phyloP scores from a whole-genome alignment of 495 filamentous ascomycete genomes.

The Hyaloscypha variabilis region DNA sequence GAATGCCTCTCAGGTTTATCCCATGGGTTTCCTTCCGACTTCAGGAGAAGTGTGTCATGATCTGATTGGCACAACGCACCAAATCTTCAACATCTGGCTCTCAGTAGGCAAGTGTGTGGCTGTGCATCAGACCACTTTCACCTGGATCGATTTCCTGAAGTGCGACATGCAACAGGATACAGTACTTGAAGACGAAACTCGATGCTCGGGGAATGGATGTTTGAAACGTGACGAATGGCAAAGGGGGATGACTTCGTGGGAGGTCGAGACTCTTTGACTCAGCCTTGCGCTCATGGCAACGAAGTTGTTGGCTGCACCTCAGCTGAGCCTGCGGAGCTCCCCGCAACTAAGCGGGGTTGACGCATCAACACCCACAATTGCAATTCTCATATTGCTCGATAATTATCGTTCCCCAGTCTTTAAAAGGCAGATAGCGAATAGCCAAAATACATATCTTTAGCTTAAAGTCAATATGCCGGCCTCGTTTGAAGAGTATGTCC shows the following conservation, averaged over 20 bases:
- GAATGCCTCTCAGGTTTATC: no score
- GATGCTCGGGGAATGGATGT: constrained; percentile 6
- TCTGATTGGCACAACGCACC: no score
- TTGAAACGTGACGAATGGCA: constrained; percentile 6
- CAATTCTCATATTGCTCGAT: no score
- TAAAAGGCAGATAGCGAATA: constrained; percentile 16
- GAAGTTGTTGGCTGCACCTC: no score
- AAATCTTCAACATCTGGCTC: constrained; percentile 3
- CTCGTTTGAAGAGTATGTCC: constrained; percentile 22
- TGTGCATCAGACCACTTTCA: constrained; percentile 8
- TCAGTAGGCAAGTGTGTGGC: constrained; percentile 5
- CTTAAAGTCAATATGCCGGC: constrained; percentile 18
- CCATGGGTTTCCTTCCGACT: no score
- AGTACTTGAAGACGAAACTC: constrained; percentile 10
- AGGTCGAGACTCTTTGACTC: no score
- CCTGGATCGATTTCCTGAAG: constrained; percentile 11
- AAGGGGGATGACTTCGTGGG: no score
- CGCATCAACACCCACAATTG: background rate
- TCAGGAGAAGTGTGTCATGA: no score
- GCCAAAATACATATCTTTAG: constrained; percentile 25
- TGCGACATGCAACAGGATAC: constrained; percentile 5
- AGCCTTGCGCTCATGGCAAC: no score
- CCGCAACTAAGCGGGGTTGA: background rate
- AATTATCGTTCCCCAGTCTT: background rate
- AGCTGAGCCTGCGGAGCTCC: background rate